Evolutionary conservation across 2,329 filamentous ascomycete species (phyloP), one percentile per base, ranked within the genome.

Genomic region (Proliferodiscus dingleyae): DNA sequence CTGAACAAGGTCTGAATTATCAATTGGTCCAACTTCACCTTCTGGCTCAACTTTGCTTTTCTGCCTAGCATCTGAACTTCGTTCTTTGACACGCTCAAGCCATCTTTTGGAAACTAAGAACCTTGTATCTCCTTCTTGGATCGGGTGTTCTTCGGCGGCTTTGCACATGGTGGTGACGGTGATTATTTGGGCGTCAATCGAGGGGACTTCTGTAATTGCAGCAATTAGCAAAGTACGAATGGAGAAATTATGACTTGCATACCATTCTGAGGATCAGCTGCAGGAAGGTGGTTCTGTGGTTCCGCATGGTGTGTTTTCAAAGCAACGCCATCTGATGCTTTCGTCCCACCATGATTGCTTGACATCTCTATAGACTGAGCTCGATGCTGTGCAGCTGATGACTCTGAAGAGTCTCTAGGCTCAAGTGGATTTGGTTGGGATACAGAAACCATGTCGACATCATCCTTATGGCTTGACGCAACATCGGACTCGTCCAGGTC

Each of bases 1-100:
- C 48, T 82, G 71, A 41, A 90, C 80, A 49, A 96, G 82, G 61
- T 90, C 85, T 0, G 85, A 81, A 62, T 96, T 96, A 70, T 96
- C 89, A 24, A 97, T 78, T 0, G 87, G 86, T 1, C 89, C 89
- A 6, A 69, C 57, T 4, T 80, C 75, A 5, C 77, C 79, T 47
- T 83, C 75, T 9, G 72, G 62, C 8, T 76, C 75, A n/a, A 73
- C 68, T 51, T 86, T 85, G 49, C 78, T 74, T 16, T 72, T 73
- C 41, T 74, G 67, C 46, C 77, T 74, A 13, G 71, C 65, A n/a
- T 80, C 76, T 7, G 77, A 73, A 39, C 78, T 78, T 45, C 87
- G 73, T 19, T 85, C 77, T 48, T 84, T 71, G 2, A 93, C 87
- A 48, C 80, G 78, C 46, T 77, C 74, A 26, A 96, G 74, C 93